Evolutionary conservation across 208 protist genomes (phyloP), one percentile per base, ranked within the genome.

Genomic region (Naegleria fowleri): DNA sequence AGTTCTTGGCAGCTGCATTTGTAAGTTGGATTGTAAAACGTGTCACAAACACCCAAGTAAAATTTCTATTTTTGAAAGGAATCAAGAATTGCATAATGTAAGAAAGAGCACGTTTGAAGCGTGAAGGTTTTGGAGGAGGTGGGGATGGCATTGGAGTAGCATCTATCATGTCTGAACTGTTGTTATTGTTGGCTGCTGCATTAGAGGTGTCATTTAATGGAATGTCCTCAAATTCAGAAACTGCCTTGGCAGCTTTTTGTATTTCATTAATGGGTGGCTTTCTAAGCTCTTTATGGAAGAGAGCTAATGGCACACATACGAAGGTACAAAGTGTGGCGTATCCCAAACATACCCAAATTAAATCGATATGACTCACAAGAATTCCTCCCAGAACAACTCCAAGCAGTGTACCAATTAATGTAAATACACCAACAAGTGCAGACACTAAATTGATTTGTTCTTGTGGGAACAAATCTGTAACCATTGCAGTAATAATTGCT

Each of bases 61-160:
- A 85, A 85, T 85, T 85, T 38, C 79, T 43, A 85, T 43, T 85
- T 19, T 43, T 39, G 36, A 85, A 85, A 43, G 79, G 79, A 43
- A 16, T 5, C 1, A 43, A 36, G 41, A 85, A 85, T 29, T 33
- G 6, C 38, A 33, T 16, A 3, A 43, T 25, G 25, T 36, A 85
- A 19, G 15, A 5, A 15, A 39, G 0, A n/a, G n/a, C 33, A 15
- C n/a, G 19, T 29, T 85, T 43, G 36, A 43, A 16, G 15, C 9
- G 13, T 15, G 9, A 16, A 6, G 36, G 13, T 29, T 85, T 39
- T 43, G 38, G 13, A 16, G 79, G 13, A 25, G 15, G 13, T 41
- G 38, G 79, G 7, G 13, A 33, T 43, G n/a, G 16, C n/a, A 11
- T 29, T 39, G 79, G 11, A 22, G 38, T 43, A 39, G 33, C 0